Conservation (phyloP, 1,284 basidiomycete species). For the Apiotrichum mycotoxinovorans region DNA sequence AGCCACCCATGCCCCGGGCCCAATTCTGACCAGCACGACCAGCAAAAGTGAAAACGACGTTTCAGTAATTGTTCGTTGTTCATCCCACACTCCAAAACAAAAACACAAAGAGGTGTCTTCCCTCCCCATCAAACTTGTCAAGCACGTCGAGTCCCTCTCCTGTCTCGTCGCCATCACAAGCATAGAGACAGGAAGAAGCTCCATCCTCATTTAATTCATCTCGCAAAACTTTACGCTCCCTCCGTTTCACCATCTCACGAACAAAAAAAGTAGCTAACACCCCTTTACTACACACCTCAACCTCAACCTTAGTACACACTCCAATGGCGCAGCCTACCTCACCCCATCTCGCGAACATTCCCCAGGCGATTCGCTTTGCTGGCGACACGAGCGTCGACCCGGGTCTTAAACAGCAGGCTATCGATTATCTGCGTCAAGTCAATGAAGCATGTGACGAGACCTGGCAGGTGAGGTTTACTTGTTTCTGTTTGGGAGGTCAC, state of each 20-base stretch:
- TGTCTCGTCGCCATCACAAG: neutral
- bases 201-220: too few relatives aligned
- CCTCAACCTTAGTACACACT: neutral
- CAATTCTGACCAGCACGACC: too few relatives aligned
- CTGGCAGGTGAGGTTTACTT: slow-evolving; percentile 44
- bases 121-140: neutral
- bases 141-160: neutral
- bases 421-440: slow-evolving; percentile 49
- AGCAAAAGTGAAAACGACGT: too few relatives aligned
- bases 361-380: slow-evolving; percentile 49
- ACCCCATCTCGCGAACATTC: slow-evolving; percentile 46
- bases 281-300: neutral
- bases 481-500: neutral
- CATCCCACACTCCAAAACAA: neutral
- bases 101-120: neutral
- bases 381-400: slow-evolving; percentile 40
- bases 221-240: neutral
- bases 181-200: neutral
- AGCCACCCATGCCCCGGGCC: too few relatives aligned
- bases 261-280: neutral
- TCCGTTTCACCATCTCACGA: neutral
- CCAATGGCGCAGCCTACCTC: slow-evolving; percentile 29
- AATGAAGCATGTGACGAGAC: slow-evolving; percentile 48
- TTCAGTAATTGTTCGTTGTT: too few relatives aligned
- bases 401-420: slow-evolving; percentile 45